Percentiles rank a stretch among this genome's conserved stretches.
These are phyloP conservation scores for Triticum aestivum DNA, from an alignment of 176 grass and related monocot genomes.

Conservation along the genomic window DNA sequence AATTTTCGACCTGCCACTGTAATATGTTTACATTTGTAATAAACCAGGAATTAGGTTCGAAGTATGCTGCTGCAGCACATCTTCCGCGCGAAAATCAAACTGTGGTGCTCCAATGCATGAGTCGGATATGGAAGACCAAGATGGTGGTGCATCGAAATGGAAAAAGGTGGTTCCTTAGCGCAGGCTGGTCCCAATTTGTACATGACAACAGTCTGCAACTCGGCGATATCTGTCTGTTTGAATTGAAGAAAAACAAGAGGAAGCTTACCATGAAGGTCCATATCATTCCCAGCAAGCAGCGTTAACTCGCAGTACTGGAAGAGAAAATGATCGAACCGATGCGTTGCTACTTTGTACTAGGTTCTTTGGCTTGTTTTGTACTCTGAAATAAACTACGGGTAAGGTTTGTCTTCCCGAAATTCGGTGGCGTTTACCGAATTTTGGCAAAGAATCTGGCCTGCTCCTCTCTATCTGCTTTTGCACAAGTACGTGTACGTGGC, in stretches of 20 bases:
- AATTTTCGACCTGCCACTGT: not conserved
- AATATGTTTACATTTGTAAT: not conserved
- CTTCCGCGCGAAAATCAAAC: constrained; percentile 5
- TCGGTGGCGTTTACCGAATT: too few species aligned
- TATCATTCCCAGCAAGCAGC: constrained; percentile 12
- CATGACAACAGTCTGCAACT: constrained; percentile 32
- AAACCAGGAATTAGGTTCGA: constrained; percentile 19
- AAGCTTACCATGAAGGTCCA: constrained; percentile 35
- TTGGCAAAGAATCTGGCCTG: too few species aligned
- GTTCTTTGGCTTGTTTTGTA: too few species aligned
- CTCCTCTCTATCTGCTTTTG: too few species aligned
- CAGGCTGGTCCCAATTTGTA: constrained; percentile 37
- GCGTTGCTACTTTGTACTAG: too few species aligned
- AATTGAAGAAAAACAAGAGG: constrained; percentile 15
- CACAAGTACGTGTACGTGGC: too few species aligned
- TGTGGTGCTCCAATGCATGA: not conserved
- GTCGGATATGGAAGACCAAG: not conserved
- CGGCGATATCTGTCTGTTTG: constrained; percentile 52
- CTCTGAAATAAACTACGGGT: too few species aligned
- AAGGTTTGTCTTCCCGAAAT: too few species aligned
- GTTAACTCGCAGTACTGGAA: not conserved
- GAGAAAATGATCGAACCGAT: not conserved
- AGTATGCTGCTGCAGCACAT: not conserved
- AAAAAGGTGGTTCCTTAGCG: constrained; percentile 10
- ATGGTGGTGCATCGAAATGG: not conserved